These are phyloP conservation scores for Teunomyces panamensis DNA, from an alignment of 805 yeast genomes.

Conservation along the genomic window DNA sequence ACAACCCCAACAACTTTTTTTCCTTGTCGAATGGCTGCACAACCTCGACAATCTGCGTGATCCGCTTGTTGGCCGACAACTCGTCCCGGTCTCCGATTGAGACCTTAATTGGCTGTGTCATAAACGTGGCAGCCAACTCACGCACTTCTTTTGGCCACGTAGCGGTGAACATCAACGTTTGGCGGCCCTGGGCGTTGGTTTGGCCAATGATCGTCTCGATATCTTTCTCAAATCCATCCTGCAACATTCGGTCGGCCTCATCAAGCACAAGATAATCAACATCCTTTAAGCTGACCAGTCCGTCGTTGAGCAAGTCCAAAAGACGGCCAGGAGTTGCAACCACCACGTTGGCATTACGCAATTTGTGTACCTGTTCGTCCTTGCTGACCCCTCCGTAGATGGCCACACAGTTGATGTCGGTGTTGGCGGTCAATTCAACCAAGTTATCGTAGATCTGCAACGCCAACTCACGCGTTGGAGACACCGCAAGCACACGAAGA, in stretches of 20 bases:
- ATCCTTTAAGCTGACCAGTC: slow-evolving; percentile 63
- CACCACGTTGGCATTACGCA: slow-evolving; percentile 69
- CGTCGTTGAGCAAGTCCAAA: slow-evolving; percentile 86
- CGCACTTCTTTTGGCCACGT: slow-evolving; percentile 99
- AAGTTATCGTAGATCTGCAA: slow-evolving; percentile 88
- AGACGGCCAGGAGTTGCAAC: slow-evolving; percentile 99
- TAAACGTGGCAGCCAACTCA: slow-evolving; percentile 80
- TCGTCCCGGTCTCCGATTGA: slow-evolving; percentile 95
- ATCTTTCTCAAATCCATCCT: slow-evolving; percentile 97
- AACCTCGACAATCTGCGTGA: slow-evolving; percentile 91
- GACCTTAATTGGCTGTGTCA: slow-evolving; percentile 83
- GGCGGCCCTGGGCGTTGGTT: slow-evolving; percentile 55
- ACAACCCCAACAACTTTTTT: slow-evolving; percentile 63
- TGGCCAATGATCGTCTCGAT: slow-evolving; percentile 76
- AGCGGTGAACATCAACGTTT: slow-evolving; percentile 98
- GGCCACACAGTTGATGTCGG: slow-evolving; percentile 71
- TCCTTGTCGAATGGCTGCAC: slow-evolving; percentile 76
- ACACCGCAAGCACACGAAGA: slow-evolving; percentile 75
- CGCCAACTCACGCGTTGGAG: slow-evolving; percentile 98
- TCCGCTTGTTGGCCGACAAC: slow-evolving; percentile 89
- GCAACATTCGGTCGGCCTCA: slow-evolving; percentile 98
- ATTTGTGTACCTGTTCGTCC: slow-evolving; percentile 76
- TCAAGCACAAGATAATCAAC: slow-evolving; percentile 84
- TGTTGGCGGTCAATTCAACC: slow-evolving; percentile 57
- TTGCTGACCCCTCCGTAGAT: slow-evolving; percentile 98